Evolutionary conservation across 139 green algal species (phyloP), one percentile per base, ranked within the genome.

Genomic region (Chlorella sp.): DNA sequence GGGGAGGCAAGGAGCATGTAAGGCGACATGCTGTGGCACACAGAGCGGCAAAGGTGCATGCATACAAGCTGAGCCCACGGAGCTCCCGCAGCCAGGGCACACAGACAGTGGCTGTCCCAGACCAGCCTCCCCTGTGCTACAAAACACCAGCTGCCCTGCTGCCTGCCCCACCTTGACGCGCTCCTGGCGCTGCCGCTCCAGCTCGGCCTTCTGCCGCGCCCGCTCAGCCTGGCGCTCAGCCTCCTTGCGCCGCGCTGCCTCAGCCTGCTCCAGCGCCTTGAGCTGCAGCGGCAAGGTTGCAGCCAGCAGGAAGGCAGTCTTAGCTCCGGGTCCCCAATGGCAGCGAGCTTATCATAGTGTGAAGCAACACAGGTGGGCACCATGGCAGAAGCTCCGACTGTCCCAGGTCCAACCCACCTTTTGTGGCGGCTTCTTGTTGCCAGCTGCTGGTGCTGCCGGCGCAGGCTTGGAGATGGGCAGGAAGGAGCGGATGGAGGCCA

Each of bases 201-300:
- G 80, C 23, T 94, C 88, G 56, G 93, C 85, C 56, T 86, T 86
- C 67, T 91, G 82, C 85, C 87, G 91, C 38, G 86, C 87, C 25
- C 82, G 76, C 72, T 93, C 85, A 16, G 74, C 85, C 25, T 70
- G 80, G 36, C 69, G 69, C 44, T 81, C 90, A 11, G 92, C 92
- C 82, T 96, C 90, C 56, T 88, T 88, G 4, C 82, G 70, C 47
- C 90, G 90, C 38, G 91, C 93, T 6, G 89, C 90, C 32, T 92
- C 74, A 1, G 94, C 94, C 13, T 84, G 88, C 78, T 96, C 93
- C 63, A 97, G 85, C 3, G 94, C 92, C 78, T 93, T 93, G 57
- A 97, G 89, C 91, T 96, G 90, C 60, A 56, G 86, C 6, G 12
- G 57, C 2, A 28, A 17, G 26, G 15, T 11, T n/a, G 12, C 71